Evolutionary conservation across 2,329 filamentous ascomycete genomes (phyloP).

Genomic region (Drechslerella dactyloides): DNA sequence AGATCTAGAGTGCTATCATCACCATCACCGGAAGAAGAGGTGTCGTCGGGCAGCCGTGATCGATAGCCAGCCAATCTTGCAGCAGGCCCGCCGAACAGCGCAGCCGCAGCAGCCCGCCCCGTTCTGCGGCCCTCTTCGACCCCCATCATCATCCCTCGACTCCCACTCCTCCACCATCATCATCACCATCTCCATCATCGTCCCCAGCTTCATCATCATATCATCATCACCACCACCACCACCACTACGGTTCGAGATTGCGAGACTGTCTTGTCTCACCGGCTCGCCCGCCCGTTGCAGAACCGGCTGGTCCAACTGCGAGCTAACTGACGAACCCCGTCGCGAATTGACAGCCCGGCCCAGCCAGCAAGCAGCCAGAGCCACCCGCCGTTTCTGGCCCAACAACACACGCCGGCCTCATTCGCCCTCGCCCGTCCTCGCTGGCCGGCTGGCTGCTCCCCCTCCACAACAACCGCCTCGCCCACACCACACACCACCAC

Average conservation of each 20-base stretch:
- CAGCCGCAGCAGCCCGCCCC: too few species aligned
- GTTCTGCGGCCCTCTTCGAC: neutral
- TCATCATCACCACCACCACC: neutral
- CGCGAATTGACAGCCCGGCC: slow-evolving; percentile 7
- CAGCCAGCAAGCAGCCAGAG: neutral
- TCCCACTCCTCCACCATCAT: neutral
- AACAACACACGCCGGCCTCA: neutral
- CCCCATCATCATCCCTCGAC: neutral
- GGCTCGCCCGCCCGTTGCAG: neutral
- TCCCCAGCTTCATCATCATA: neutral
- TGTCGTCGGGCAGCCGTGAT: neutral
- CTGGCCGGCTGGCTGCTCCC: neutral
- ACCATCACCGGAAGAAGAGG: neutral
- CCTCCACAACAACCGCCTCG: slow-evolving; percentile 8
- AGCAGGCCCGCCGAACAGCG: neutral
- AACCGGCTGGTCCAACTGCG: neutral
- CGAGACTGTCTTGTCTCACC: too few species aligned
- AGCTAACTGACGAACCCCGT: neutral
- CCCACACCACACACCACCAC: neutral
- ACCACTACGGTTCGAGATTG: too few species aligned
- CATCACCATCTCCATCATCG: neutral
- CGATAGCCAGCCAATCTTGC: neutral
- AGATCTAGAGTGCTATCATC: neutral
- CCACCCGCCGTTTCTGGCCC: slow-evolving; percentile 1
- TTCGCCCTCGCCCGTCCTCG: neutral